Conservation (phyloP, 495 filamentous ascomycete genomes). For the Lepraria neglecta region DNA sequence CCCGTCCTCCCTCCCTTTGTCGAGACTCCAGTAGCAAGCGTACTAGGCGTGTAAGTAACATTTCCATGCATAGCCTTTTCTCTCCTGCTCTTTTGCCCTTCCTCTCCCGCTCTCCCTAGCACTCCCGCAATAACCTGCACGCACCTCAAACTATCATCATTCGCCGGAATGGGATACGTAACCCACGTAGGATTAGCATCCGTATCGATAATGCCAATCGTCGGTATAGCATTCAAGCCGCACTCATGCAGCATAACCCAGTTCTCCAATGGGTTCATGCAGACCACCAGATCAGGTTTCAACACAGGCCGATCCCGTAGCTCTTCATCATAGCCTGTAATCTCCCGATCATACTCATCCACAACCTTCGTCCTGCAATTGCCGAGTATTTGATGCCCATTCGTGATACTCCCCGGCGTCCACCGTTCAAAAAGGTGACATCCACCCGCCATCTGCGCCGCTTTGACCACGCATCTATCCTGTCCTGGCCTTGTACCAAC, state of each 20-base stretch:
- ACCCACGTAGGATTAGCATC: slow-evolving; percentile 88
- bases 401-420: slow-evolving; percentile 89
- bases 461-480: slow-evolving; percentile 66
- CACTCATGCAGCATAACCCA: slow-evolving; percentile 86
- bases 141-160: slow-evolving; percentile 88
- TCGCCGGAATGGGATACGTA: slow-evolving; percentile 93
- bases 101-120: slow-evolving; percentile 75
- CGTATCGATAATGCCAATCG: slow-evolving; percentile 91
- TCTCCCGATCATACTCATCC: slow-evolving; percentile 59
- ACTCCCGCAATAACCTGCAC: slow-evolving; percentile 76
- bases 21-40: neutral
- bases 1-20: slow-evolving; percentile 6
- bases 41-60: slow-evolving; percentile 47
- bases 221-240: slow-evolving; percentile 78
- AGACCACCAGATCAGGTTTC: slow-evolving; percentile 86
- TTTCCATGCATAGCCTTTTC: slow-evolving; percentile 53
- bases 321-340: slow-evolving; percentile 58
- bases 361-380: slow-evolving; percentile 60
- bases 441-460: slow-evolving; percentile 66
- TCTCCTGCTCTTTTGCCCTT: slow-evolving; percentile 61
- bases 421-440: slow-evolving; percentile 93
- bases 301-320: slow-evolving; percentile 56
- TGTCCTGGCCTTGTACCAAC: slow-evolving; percentile 81
- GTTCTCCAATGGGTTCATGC: slow-evolving; percentile 89
- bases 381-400: slow-evolving; percentile 78